Percentiles rank a stretch among this genome's conserved stretches.
These are phyloP conservation scores for Fraxinus floribunda DNA, from an alignment of 305 asterid genomes.

Conservation along the genomic window DNA sequence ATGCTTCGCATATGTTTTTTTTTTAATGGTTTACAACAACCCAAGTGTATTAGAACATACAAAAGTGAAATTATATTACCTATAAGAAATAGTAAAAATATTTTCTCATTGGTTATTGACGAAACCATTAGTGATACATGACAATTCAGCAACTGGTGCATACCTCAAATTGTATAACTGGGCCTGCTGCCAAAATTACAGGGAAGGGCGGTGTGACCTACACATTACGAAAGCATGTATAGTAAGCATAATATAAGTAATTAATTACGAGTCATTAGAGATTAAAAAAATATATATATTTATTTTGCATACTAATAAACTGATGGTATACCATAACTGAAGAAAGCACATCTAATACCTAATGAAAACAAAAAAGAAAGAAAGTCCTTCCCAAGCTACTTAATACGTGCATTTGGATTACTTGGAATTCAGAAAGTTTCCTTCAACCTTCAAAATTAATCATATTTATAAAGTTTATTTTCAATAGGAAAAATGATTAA, in stretches of 20 bases:
- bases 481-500: neutral
- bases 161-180: constrained; percentile 90
- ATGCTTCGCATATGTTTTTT: neutral
- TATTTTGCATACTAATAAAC: neutral
- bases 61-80: constrained; percentile 6
- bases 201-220: constrained; percentile 94
- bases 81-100: neutral
- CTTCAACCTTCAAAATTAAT: constrained; percentile 7
- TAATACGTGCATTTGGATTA: constrained; percentile 6
- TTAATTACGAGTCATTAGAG: neutral
- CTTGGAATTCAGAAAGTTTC: neutral
- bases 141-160: constrained; percentile 15
- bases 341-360: neutral
- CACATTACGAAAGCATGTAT: constrained; percentile 31
- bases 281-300: neutral
- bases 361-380: neutral
- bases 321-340: neutral
- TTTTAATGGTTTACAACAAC: neutral
- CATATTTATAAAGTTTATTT: neutral
- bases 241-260: constrained; percentile 1
- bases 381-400: neutral
- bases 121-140: constrained; percentile 10
- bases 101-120: neutral
- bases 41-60: neutral
- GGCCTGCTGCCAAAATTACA: constrained; percentile 65